These are phyloP conservation scores for Aquanectria penicillioides DNA, from an alignment of 2,329 filamentous ascomycete genomes.

Conservation along the genomic window DNA sequence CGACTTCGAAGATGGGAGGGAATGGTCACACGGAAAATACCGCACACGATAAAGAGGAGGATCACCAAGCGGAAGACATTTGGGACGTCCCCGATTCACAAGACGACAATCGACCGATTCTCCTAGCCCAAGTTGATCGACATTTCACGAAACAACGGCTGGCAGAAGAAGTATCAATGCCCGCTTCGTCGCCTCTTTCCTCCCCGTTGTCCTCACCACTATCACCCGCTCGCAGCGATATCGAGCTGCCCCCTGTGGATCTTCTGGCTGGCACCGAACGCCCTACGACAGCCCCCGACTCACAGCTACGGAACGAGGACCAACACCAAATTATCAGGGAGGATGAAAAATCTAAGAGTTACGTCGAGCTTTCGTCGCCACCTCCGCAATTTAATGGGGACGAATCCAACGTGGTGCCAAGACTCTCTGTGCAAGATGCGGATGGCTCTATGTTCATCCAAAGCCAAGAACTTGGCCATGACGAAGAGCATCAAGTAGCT, in stretches of 20 bases:
- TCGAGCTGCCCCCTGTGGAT: slow-evolving; percentile 35
- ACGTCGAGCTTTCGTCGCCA: slow-evolving; percentile 49
- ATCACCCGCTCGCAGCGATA: slow-evolving; percentile 42
- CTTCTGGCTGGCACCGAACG: slow-evolving; percentile 24
- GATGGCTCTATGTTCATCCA: slow-evolving; percentile 12
- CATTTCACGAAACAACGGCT: slow-evolving; percentile 14
- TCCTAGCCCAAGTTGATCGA: slow-evolving; percentile 14
- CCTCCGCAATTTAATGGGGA: slow-evolving; percentile 36
- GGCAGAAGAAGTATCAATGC: not conserved
- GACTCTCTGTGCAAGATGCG: not conserved
- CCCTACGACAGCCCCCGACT: not conserved
- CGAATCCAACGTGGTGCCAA: not conserved
- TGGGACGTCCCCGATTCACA: slow-evolving; percentile 51
- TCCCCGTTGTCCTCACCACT: slow-evolving; percentile 46
- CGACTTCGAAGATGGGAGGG: slow-evolving; percentile 4
- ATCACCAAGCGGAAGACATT: slow-evolving; percentile 38
- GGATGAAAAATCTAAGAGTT: slow-evolving; percentile 51
- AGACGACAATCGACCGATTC: slow-evolving; percentile 20
- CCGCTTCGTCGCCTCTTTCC: slow-evolving; percentile 36
- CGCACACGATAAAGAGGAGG: slow-evolving; percentile 10
- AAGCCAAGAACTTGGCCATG: slow-evolving; percentile 29
- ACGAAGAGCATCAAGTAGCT: slow-evolving; percentile 35
- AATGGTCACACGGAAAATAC: not conserved
- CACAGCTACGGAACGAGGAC: not conserved
- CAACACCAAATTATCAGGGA: slow-evolving; percentile 16